Evolutionary conservation across 805 yeast species (phyloP).

Genomic region (Starmerella geochares): DNA sequence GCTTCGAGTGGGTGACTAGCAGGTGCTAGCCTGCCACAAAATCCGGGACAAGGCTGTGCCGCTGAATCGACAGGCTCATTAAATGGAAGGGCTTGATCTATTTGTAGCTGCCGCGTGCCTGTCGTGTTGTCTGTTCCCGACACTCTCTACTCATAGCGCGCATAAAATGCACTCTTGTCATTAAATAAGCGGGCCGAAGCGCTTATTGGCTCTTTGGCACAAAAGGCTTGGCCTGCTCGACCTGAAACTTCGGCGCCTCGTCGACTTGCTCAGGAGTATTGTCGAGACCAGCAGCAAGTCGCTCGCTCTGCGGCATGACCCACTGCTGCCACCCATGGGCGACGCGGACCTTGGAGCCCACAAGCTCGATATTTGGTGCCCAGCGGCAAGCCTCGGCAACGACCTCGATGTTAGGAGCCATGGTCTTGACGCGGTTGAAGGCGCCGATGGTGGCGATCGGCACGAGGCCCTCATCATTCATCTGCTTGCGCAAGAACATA

Average conservation of each 20-base stretch:
- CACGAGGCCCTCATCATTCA: conserved; percentile 69
- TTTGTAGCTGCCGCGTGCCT: not conserved
- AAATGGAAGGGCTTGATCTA: not conserved
- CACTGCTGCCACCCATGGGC: conserved; percentile 51
- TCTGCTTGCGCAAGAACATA: conserved; percentile 65
- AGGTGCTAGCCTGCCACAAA: too few species aligned
- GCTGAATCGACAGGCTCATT: not conserved
- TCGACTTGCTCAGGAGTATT: conserved; percentile 28
- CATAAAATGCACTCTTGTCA: not conserved
- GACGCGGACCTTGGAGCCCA: conserved; percentile 52
- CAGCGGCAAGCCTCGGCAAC: conserved; percentile 46
- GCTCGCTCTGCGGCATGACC: conserved; percentile 50
- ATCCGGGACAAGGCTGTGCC: not conserved
- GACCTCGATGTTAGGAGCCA: conserved; percentile 46
- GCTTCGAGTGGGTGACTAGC: too few species aligned
- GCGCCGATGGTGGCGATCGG: conserved; percentile 51
- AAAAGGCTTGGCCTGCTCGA: conserved; percentile 33
- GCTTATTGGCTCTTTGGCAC: conserved; percentile 26
- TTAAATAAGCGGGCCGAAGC: not conserved
- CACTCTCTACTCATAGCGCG: not conserved
- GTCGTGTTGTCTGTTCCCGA: not conserved
- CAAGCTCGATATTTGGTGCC: conserved; percentile 45
- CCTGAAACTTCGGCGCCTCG: conserved; percentile 29
- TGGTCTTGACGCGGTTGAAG: conserved; percentile 65
- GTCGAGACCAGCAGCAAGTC: conserved; percentile 41